phyloP scores from a whole-genome alignment of 495 filamentous ascomycete species.

The Podospora fimiseda region DNA sequence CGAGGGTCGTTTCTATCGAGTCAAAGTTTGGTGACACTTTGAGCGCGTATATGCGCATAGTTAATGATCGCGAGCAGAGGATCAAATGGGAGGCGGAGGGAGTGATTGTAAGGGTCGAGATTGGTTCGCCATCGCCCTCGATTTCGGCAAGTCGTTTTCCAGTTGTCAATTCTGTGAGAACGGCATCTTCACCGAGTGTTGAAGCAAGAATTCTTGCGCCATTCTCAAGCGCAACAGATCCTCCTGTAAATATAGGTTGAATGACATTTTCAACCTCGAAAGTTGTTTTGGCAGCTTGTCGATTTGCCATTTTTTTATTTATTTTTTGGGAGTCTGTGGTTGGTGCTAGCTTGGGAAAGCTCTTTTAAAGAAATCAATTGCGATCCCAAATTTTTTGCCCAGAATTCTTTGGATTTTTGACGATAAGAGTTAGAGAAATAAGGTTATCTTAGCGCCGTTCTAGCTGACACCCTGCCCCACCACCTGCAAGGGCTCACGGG shows the following conservation, averaged over 20 bases:
- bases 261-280: constrained; percentile 77
- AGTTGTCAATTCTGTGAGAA: constrained; percentile 78
- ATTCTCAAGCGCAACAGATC: constrained; percentile 74
- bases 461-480: constrained; percentile 4
- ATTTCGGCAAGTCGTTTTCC: constrained; percentile 77
- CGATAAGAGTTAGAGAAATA: constrained; percentile 28
- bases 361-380: not conserved
- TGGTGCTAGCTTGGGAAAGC: not conserved
- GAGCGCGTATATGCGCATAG: constrained; percentile 85
- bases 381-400: constrained; percentile 14
- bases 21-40: constrained; percentile 47
- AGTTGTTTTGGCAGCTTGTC: constrained; percentile 61
- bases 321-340: not conserved
- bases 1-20: constrained; percentile 56
- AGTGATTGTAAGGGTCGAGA: constrained; percentile 83
- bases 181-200: constrained; percentile 78
- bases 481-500: not conserved
- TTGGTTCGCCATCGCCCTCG: constrained; percentile 90
- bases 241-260: constrained; percentile 90
- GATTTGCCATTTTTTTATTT: constrained; percentile 37
- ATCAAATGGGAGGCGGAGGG: constrained; percentile 82
- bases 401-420: constrained; percentile 10
- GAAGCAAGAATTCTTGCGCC: constrained; percentile 79
- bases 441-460: constrained; percentile 34
- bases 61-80: constrained; percentile 85